Evolutionary conservation across 495 filamentous ascomycete genomes (phyloP), one percentile per base, ranked within the genome.

Genomic region (Echria macrotheca): DNA sequence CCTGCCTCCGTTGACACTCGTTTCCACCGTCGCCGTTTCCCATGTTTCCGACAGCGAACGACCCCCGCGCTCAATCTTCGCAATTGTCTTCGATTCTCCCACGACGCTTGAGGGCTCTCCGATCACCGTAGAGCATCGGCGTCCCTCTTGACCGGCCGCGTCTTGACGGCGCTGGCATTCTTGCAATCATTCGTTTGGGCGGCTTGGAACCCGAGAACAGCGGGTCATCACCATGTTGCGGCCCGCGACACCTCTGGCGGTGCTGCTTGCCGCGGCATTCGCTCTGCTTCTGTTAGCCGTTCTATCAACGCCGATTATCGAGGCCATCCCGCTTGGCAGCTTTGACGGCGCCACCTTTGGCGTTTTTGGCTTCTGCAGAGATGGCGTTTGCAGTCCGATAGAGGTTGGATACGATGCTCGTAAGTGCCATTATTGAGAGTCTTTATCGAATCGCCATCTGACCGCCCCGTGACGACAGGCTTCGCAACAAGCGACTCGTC

Each of bases 251-350:
- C 91, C 93, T 51, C 74, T 98, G 62, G 84, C 89, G 55, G 69
- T 95, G 50, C 72, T 97, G 59, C 84, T 96, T 44, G 79, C 95
- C 46, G 72, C 80, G 58, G 89, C 91, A 50, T 97, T 98, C 70
- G 83, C 71, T 41, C 75, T 96, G 24, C 74, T 98, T 17, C 70
- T 96, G 4, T 73, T 98, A 17, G 86, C 89, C n/a, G 86, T 89
- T 29, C 67, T 98, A 17, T 95, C 90, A n/a, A 91, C 90, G 0
- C 93, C 93, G 9, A 87, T 98, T 54, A 82, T 98, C 61, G 84
- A 84, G 57, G 75, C 71, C 9, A 91, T 98, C 25, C 88, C 89
- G 1, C 73, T 98, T 7, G 90, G 85, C 14, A 83, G 78, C 10
- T 93, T 80, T 59, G 61, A 82, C 15, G 82, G 83, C 50, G 78